Evolutionary conservation across 73 alveolate genomes (phyloP).

Genomic region (Symbiodinium pilosum): DNA sequence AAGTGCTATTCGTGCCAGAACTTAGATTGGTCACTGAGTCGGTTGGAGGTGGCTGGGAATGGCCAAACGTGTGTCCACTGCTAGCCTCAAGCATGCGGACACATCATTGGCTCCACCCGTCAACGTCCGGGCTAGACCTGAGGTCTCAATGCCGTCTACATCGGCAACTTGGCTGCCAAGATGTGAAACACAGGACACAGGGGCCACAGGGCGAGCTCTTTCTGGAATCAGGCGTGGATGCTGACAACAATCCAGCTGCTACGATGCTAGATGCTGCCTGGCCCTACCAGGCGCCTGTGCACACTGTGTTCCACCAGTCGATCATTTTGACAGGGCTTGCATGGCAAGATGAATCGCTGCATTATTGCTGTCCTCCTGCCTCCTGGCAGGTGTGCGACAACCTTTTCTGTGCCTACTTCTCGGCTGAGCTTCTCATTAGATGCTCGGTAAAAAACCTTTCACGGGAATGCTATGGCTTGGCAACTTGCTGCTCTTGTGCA

Average conservation of each 20-base stretch:
- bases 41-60: too few relatives aligned
- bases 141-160: constrained; percentile 56
- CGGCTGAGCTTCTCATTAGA: constrained; percentile 38
- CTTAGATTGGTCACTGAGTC: too few relatives aligned
- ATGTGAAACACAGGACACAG: neutral
- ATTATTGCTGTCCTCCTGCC: neutral
- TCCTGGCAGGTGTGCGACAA: constrained; percentile 36
- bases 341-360: neutral
- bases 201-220: too few relatives aligned
- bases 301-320: neutral
- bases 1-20: too few relatives aligned
- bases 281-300: constrained; percentile 34
- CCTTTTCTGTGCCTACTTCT: constrained; percentile 21
- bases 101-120: neutral
- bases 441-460: neutral
- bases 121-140: neutral
- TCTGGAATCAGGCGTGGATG: constrained; percentile 4
- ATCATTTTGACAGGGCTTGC: neutral
- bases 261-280: constrained; percentile 59
- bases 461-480: neutral
- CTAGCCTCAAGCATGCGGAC: too few relatives aligned
- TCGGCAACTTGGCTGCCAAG: constrained; percentile 22
- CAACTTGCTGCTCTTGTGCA: neutral
- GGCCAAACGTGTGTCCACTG: too few relatives aligned
- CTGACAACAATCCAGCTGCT: constrained; percentile 14